These are phyloP conservation scores for Passiflora organensis DNA, from an alignment of 345 rosid species.

Conservation along the genomic window DNA sequence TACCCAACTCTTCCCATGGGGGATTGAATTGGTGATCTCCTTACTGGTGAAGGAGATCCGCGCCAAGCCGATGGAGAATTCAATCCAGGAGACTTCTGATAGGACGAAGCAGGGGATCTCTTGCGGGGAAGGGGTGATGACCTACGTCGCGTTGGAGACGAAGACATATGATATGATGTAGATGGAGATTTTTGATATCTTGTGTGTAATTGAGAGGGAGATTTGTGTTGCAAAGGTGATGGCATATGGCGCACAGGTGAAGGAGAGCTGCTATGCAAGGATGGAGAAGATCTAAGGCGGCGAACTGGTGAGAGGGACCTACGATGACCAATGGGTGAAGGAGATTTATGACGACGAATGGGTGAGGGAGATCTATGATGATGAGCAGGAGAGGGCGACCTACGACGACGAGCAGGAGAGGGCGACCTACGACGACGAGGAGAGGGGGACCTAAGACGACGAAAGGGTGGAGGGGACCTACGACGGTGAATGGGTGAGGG, in stretches of 20 bases:
- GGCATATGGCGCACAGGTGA: slow-evolving; percentile 7
- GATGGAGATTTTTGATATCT: slow-evolving; percentile 39
- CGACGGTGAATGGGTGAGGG: slow-evolving; percentile 35
- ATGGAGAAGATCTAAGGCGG: slow-evolving; percentile 23
- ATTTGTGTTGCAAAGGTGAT: slow-evolving; percentile 5
- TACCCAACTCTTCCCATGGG: slow-evolving; percentile 52
- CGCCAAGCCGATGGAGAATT: slow-evolving; percentile 47
- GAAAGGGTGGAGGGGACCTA: slow-evolving; percentile 34
- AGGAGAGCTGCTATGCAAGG: slow-evolving; percentile 2
- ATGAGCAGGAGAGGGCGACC: slow-evolving; percentile 30
- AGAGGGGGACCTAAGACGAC: slow-evolving; percentile 9
- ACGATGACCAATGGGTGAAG: slow-evolving; percentile 21
- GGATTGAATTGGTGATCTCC: slow-evolving; percentile 38
- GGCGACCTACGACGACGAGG: slow-evolving; percentile 36
- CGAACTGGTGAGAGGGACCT: slow-evolving; percentile 10
- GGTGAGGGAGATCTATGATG: slow-evolving; percentile 35
- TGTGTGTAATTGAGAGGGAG: slow-evolving; percentile 13
- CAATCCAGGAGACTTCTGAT: slow-evolving; percentile 38
- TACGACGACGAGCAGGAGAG: slow-evolving; percentile 22
- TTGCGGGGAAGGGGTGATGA: slow-evolving; percentile 32
- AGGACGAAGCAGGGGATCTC: slow-evolving; percentile 40
- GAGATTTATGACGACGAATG: slow-evolving; percentile 25
- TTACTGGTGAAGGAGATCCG: slow-evolving; percentile 39
- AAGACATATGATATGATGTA: slow-evolving; percentile 22
- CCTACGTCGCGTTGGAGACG: slow-evolving; percentile 22